Base-by-base conservation (phyloP, 1,284 basidiomycete species). In the Trichosporon faecale region DNA sequence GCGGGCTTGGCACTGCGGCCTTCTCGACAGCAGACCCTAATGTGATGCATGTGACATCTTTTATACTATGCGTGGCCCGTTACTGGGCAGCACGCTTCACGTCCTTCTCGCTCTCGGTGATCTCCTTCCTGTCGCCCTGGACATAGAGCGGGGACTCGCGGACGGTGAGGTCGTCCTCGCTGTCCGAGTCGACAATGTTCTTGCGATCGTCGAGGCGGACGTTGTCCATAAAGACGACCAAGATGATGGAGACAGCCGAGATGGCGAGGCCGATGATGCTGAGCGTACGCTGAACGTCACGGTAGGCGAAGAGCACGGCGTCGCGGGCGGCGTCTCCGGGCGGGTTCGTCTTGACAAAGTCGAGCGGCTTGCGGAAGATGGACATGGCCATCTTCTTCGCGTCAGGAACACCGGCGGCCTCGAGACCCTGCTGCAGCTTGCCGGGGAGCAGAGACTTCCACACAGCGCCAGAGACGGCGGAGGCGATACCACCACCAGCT, bases 391-490 rank as follows among this genome's bases (percentile, higher is more conserved):
- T 11, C 25, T 64, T 68, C 21, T 29, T 31, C 12, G 72, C 72
- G 67, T 72, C 37, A 3, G 66, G 66, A 9, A 70, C 31, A 4
- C 65, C 68, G 21, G 68, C 72, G 35, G 63, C 23, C 0, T 75
- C 72, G 66, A 81, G 78, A 65, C 82, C 67, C 2, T 60, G 64
- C 21, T 52, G 49, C 7, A 78, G 68, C 66, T 76, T 72, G 12
- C 49, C 63, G 16, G 78, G 78, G 46, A 79, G 57, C 31, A 60
- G 70, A 69, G 77, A 75, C 55, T 72, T 76, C 82, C 82, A 84
- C 67, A 84, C 81, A 12, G 77, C 80, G 16, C 83, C 83, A 5
- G 80, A 79, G 64, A 83, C 82, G 16, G 81, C 79, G 0, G 76
- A 71, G 0, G 83, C 83, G 69, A 84, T 79, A 35, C 81, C 83